These are phyloP conservation scores for Hymenoscyphus salicellus DNA, from an alignment of 2,329 filamentous ascomycete genomes.

Conservation along the genomic window DNA sequence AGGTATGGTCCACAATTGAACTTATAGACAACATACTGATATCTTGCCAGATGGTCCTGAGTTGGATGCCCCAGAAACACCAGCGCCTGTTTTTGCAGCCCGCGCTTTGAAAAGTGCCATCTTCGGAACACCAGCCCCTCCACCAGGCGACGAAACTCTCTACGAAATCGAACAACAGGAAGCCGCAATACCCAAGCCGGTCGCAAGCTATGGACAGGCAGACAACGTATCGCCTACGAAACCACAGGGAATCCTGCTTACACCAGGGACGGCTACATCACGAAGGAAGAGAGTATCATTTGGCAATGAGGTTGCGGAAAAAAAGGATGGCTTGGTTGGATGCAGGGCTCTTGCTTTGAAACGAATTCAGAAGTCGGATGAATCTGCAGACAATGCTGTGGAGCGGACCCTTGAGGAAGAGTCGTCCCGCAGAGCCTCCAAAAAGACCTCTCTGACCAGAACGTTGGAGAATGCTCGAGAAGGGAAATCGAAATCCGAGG, in stretches of 20 bases:
- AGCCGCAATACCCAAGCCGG: slow-evolving; percentile 22
- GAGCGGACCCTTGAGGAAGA: slow-evolving; percentile 18
- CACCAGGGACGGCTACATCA: slow-evolving; percentile 59
- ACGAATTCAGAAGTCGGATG: slow-evolving; percentile 32
- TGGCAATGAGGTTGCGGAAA: slow-evolving; percentile 50
- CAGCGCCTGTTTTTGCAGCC: slow-evolving; percentile 64
- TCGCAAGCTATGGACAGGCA: slow-evolving; percentile 14
- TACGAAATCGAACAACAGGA: slow-evolving; percentile 30
- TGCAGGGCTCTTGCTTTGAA: slow-evolving; percentile 6
- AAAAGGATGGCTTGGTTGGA: slow-evolving; percentile 13
- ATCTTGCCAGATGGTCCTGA: slow-evolving; percentile 19
- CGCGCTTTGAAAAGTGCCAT: slow-evolving; percentile 62
- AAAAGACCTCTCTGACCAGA: slow-evolving; percentile 43
- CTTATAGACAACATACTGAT: not conserved
- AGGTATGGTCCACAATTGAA: slow-evolving; percentile 22
- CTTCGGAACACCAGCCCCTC: slow-evolving; percentile 55
- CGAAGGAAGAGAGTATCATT: slow-evolving; percentile 65
- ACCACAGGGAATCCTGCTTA: slow-evolving; percentile 56
- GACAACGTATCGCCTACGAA: slow-evolving; percentile 35
- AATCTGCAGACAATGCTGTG: slow-evolving; percentile 34
- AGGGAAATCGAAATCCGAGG: slow-evolving; percentile 21
- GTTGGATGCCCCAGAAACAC: slow-evolving; percentile 58
- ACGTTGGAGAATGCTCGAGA: slow-evolving; percentile 46
- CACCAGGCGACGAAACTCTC: slow-evolving; percentile 35
- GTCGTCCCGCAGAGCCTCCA: not conserved